Percentiles rank a stretch among this genome's conserved stretches.
phyloP scores from a whole-genome alignment of 108 stramenopile genomes.

The Seminavis robusta region DNA sequence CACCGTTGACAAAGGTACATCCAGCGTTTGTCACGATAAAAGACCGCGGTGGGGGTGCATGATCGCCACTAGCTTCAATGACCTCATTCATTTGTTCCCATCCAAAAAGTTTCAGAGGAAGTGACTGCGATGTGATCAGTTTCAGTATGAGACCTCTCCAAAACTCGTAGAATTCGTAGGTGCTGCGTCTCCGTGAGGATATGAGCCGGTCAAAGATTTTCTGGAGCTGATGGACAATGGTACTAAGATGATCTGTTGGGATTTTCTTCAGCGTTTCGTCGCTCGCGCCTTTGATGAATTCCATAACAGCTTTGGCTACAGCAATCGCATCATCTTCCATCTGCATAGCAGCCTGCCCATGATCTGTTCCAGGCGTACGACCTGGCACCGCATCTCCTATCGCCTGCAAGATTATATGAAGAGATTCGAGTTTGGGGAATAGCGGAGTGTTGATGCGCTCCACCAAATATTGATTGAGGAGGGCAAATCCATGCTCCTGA shows the following conservation, averaged over 20 bases:
- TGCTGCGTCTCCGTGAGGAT: conserved; percentile 22
- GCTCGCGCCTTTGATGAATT: conserved; percentile 35
- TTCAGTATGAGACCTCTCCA: conserved; percentile 59
- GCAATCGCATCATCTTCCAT: conserved; percentile 46
- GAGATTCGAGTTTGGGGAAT: conserved; percentile 37
- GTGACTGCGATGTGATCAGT: conserved; percentile 66
- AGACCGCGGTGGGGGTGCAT: conserved; percentile 68
- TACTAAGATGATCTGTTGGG: conserved; percentile 44
- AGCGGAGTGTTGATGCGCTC: conserved; percentile 23
- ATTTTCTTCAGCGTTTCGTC: conserved; percentile 66
- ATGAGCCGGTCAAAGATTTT: conserved; percentile 42
- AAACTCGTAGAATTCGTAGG: conserved; percentile 63
- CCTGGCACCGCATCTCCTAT: conserved; percentile 12
- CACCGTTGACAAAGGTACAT: conserved; percentile 74
- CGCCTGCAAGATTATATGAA: conserved; percentile 30
- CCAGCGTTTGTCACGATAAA: conserved; percentile 76
- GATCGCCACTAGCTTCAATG: conserved; percentile 44
- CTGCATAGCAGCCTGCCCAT: conserved; percentile 11
- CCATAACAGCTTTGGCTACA: conserved; percentile 55
- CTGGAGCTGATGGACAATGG: conserved; percentile 43
- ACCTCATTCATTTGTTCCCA: conserved; percentile 81
- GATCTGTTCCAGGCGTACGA: conserved; percentile 10
- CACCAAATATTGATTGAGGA: conserved; percentile 47
- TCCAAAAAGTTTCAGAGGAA: conserved; percentile 80
- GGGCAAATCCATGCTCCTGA: conserved; percentile 39